Evolutionary conservation across 805 yeast species (phyloP).

Genomic region (Yamadazyma endophytica): DNA sequence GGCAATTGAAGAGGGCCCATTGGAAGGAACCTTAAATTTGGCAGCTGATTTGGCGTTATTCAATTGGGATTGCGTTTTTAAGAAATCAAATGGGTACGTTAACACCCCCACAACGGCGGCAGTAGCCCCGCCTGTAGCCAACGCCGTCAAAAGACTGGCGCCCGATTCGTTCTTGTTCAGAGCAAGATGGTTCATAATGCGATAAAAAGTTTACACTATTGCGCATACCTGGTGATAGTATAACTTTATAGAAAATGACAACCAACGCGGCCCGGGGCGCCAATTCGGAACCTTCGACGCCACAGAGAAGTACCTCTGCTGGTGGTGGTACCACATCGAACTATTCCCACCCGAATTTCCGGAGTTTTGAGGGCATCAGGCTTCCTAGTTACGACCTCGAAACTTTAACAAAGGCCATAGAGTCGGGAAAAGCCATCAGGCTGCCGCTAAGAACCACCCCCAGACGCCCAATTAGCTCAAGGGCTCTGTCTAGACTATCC

Average conservation of each 20-base stretch:
- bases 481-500: no score
- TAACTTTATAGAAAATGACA: background rate
- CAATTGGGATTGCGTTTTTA: conserved; percentile 63
- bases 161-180: conserved; percentile 6
- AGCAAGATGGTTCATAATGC: background rate
- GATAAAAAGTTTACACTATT: background rate
- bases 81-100: conserved; percentile 69
- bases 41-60: conserved; percentile 31
- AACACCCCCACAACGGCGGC: conserved; percentile 59
- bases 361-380: background rate
- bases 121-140: conserved; percentile 58
- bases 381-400: background rate
- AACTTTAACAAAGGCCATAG: no score
- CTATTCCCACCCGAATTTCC: conserved; percentile 1
- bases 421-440: background rate
- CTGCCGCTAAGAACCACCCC: no score
- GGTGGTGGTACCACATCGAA: background rate
- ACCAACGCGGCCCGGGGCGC: background rate
- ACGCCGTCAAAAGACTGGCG: conserved; percentile 49
- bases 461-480: no score
- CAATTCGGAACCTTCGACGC: background rate
- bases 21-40: conserved; percentile 32
- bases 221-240: background rate
- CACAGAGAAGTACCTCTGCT: background rate
- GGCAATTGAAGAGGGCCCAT: conserved; percentile 25